Evolutionary conservation across 306 rosid species (phyloP).

Genomic region (Mimosa bimucronata): DNA sequence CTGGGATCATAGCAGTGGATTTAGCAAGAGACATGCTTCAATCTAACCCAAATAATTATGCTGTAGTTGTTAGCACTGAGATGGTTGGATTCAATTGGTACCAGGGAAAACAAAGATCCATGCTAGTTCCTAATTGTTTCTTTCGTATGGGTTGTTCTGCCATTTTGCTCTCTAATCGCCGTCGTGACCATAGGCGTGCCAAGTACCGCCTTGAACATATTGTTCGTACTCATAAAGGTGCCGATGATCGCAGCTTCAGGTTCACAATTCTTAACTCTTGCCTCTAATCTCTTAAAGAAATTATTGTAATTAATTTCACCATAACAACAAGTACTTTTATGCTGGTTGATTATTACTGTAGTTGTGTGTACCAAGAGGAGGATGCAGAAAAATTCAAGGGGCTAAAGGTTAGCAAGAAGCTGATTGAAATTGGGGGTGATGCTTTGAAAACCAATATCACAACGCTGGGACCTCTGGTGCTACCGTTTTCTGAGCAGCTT

Average conservation of each 20-base stretch:
- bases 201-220: constrained; percentile 91
- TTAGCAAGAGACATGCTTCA: constrained; percentile 88
- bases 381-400: constrained; percentile 82
- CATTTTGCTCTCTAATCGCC: constrained; percentile 81
- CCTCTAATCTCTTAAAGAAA: background rate
- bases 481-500: constrained; percentile 90
- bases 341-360: constrained; percentile 15
- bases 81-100: constrained; percentile 92
- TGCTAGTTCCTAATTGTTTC: constrained; percentile 87
- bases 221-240: constrained; percentile 95
- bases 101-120: constrained; percentile 79
- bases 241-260: constrained; percentile 97
- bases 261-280: background rate
- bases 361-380: constrained; percentile 96
- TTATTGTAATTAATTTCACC: background rate
- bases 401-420: constrained; percentile 81
- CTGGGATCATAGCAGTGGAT: constrained; percentile 83
- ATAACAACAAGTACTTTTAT: background rate
- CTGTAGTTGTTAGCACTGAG: constrained; percentile 93
- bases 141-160: constrained; percentile 99
- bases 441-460: constrained; percentile 45
- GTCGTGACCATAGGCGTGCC: constrained; percentile 72
- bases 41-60: constrained; percentile 79
- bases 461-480: constrained; percentile 85
- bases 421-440: constrained; percentile 90